Percentiles rank a stretch among this genome's conserved stretches.
These are phyloP conservation scores for Penicillium sp. DNA, from an alignment of 2,329 filamentous ascomycete genomes.

Conservation along the genomic window DNA sequence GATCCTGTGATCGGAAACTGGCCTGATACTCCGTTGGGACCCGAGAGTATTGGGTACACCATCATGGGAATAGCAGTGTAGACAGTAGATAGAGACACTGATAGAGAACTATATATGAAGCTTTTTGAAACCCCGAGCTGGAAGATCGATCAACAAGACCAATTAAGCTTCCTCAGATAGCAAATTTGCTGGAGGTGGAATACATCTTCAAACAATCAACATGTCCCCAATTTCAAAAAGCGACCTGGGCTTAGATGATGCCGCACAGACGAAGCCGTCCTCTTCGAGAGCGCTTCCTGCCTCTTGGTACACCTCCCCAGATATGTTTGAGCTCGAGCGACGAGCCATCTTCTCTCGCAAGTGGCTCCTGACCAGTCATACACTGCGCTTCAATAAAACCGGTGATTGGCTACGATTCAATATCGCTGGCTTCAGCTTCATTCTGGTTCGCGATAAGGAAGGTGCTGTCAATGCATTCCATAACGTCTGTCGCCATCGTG, in stretches of 20 bases:
- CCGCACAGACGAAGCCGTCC: constrained; percentile 18
- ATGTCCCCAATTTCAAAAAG: constrained; percentile 37
- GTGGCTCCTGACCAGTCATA: constrained; percentile 24
- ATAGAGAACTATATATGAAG: constrained; percentile 12
- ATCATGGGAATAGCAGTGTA: constrained; percentile 1
- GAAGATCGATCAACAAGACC: neutral
- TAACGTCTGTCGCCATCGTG: constrained; percentile 31
- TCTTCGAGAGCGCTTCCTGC: constrained; percentile 48
- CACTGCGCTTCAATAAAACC: constrained; percentile 19
- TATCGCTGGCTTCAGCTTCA: constrained; percentile 58
- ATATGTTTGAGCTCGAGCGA: constrained; percentile 24
- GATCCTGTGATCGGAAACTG: constrained; percentile 19
- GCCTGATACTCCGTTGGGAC: constrained; percentile 2
- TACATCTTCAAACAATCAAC: neutral
- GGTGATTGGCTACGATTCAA: constrained; percentile 23
- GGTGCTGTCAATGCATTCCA: constrained; percentile 50
- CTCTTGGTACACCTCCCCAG: constrained; percentile 46
- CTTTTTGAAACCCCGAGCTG: neutral
- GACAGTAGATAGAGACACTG: neutral
- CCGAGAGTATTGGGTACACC: neutral
- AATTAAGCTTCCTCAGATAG: neutral
- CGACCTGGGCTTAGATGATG: constrained; percentile 46
- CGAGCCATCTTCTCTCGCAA: constrained; percentile 26
- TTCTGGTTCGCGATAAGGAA: constrained; percentile 46
- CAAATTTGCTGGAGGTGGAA: neutral